Conservation (phyloP, 73 alveolate species). For the Halteria grandinella region DNA sequence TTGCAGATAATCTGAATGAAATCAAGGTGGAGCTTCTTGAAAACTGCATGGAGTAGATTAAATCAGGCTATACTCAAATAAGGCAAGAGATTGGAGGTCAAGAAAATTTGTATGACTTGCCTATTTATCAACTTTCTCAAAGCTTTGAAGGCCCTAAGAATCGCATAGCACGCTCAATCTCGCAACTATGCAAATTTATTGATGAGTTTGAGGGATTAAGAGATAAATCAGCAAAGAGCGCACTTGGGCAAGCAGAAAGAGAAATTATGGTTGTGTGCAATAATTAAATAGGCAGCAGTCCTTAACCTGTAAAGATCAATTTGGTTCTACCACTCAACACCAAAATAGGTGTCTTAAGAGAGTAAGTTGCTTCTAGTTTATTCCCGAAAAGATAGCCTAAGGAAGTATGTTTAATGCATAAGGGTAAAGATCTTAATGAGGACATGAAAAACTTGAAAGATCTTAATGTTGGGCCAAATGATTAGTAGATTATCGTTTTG, state of each 20-base stretch:
- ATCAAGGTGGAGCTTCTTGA: constrained; percentile 68
- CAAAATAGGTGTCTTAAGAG: constrained; percentile 53
- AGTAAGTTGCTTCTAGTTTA: constrained; percentile 30
- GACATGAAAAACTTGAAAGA: constrained; percentile 65
- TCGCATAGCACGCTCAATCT: constrained; percentile 61
- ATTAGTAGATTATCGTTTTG: constrained; percentile 4
- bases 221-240: constrained; percentile 46
- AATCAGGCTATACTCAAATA: constrained; percentile 50
- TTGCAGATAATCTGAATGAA: constrained; percentile 28
- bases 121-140: constrained; percentile 8
- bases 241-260: neutral
- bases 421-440: constrained; percentile 55
- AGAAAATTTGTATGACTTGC: constrained; percentile 36
- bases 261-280: constrained; percentile 21
- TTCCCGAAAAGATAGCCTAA: constrained; percentile 41
- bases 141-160: constrained; percentile 56
- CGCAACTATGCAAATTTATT: constrained; percentile 59
- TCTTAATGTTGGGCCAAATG: constrained; percentile 1
- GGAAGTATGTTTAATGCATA: constrained; percentile 38
- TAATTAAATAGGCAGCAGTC: constrained; percentile 33
- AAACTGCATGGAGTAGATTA: constrained; percentile 65
- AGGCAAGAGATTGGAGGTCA: constrained; percentile 13
- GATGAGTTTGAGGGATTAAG: constrained; percentile 76
- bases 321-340: constrained; percentile 15
- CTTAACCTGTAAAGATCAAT: constrained; percentile 47